Evolutionary conservation across 2,329 filamentous ascomycete species (phyloP), one percentile per base, ranked within the genome.

Genomic region (Penicillium polonicum): DNA sequence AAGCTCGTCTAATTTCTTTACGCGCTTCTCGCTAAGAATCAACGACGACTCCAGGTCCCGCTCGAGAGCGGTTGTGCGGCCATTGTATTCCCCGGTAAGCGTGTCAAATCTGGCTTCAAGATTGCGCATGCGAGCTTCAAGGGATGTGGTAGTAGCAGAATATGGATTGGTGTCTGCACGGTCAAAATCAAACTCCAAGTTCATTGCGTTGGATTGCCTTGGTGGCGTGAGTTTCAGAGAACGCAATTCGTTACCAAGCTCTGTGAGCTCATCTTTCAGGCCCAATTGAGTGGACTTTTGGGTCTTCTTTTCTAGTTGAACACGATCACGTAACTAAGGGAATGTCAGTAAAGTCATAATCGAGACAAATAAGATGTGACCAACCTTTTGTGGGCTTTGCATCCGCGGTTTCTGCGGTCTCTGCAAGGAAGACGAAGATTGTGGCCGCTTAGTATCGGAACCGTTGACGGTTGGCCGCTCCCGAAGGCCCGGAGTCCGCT

Each of bases 1-100:
- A 51, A 96, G 79, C 75, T 95, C 90, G 71, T 97, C 92, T 52
- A 97, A 85, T 41, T 89, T 88, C 66, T 87, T 89, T 58, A 88
- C 87, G 67, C 94, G 92, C 58, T 83, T 83, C 72, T 97, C 92
- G 15, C 85, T 86, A 2, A 91, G 86, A 66, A 85, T 82, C 15
- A 96, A 80, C 1, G 87, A 87, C 21, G 80, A 85, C 42, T 91
- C 86, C 65, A 95, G 79, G 63, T 96, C 91, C 31, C 79, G 80
- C 60, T 89, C 85, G 50, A 96, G 82, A 4, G 81, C 77, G 8
- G 82, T 79, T 49, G 90, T 86, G 48, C 85, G 84, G 15, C 82
- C 79, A 12, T 79, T 81, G 44, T 91, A 76, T 27, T 88, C 84
- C 9, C 81, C 78, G 44, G 88, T 77, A 15, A 86, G 72, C 49